Evolutionary conservation across 2,329 filamentous ascomycete species (phyloP).

Genomic region (Ceratocystis eucalypticola): DNA sequence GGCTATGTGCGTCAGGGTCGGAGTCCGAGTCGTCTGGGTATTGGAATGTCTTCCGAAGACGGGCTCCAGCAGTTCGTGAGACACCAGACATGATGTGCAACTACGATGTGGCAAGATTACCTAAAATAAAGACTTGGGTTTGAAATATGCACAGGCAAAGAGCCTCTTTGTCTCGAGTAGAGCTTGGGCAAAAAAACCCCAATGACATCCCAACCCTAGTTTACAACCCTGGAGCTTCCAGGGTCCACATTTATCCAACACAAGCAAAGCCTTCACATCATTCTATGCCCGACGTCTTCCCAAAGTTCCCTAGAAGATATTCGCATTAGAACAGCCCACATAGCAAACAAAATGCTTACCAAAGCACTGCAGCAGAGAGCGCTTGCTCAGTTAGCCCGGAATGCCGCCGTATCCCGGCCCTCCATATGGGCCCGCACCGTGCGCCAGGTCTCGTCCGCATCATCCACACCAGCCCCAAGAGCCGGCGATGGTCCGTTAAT

Average conservation of each 20-base stretch:
- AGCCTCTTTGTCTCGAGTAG: too few species aligned
- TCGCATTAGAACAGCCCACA: neutral
- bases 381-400: neutral
- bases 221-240: neutral
- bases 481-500: slow-evolving; percentile 50
- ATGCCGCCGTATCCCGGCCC: neutral
- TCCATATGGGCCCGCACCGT: slow-evolving; percentile 23
- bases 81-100: neutral
- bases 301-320: neutral
- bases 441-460: slow-evolving; percentile 28
- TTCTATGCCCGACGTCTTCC: neutral
- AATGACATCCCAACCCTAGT: neutral
- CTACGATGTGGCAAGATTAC: too few species aligned
- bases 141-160: too few species aligned
- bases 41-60: slow-evolving; percentile 62
- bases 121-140: neutral
- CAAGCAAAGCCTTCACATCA: neutral
- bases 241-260: neutral
- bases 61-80: slow-evolving; percentile 29
- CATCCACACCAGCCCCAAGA: slow-evolving; percentile 42
- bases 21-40: slow-evolving; percentile 49
- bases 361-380: slow-evolving; percentile 16
- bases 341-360: slow-evolving; percentile 10
- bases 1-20: slow-evolving; percentile 34
- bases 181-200: too few species aligned